Percentiles rank a stretch among this genome's conserved stretches.
Conservation (phyloP, 768 basidiomycete species). For the Lentinula guzmanii region DNA sequence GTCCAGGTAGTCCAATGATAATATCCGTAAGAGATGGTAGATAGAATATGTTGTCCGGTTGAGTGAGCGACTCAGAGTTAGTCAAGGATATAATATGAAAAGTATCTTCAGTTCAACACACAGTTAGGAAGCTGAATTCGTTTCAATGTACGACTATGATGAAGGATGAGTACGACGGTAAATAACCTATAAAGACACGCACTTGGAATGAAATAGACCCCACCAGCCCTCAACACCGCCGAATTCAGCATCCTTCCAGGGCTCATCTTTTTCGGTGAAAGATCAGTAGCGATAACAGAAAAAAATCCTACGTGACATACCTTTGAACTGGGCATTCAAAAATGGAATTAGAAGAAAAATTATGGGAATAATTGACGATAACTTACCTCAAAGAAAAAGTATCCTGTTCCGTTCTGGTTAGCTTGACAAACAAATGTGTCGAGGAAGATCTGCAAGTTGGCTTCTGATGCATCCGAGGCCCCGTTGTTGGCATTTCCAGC, state of each 20-base stretch:
- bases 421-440: constrained; percentile 86
- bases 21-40: background rate
- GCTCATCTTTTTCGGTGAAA: background rate
- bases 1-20: background rate
- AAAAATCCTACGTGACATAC: constrained; percentile 24
- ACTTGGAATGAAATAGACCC: constrained; percentile 64
- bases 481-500: constrained; percentile 58
- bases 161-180: background rate
- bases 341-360: constrained; percentile 30
- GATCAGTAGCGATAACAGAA: background rate
- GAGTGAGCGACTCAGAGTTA: background rate
- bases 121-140: constrained; percentile 6
- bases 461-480: constrained; percentile 52
- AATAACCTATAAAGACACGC: constrained; percentile 20
- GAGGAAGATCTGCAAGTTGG: constrained; percentile 70
- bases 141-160: constrained; percentile 8
- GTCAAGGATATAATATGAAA: background rate
- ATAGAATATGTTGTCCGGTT: background rate
- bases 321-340: constrained; percentile 80
- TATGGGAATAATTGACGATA: background rate
- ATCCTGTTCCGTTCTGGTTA: constrained; percentile 72
- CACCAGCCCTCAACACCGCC: constrained; percentile 77
- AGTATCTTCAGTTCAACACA: background rate
- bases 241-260: constrained; percentile 44
- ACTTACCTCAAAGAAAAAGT: constrained; percentile 82